phyloP scores from a whole-genome alignment of 2,329 filamentous ascomycete species.

The Lasiodiplodia sp. region DNA sequence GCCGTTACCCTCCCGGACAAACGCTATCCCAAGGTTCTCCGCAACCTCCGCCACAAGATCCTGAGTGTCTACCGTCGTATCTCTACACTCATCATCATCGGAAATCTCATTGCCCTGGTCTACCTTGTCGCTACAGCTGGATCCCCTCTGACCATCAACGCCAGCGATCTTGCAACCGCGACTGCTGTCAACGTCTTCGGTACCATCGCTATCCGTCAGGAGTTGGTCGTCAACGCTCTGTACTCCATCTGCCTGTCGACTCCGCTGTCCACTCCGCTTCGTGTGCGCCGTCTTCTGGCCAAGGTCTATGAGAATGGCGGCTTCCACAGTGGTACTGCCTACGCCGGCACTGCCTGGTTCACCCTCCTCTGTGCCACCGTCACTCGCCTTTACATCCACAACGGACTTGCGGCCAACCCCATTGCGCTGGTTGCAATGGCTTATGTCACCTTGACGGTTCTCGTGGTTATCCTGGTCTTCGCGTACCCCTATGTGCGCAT shows the following conservation, averaged over 20 bases:
- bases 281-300: constrained; percentile 36
- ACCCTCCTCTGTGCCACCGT: constrained; percentile 47
- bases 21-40: constrained; percentile 32
- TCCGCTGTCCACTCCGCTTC: constrained; percentile 39
- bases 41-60: constrained; percentile 30
- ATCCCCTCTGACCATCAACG: constrained; percentile 30
- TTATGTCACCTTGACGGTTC: constrained; percentile 35
- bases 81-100: constrained; percentile 51
- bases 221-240: constrained; percentile 42
- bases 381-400: constrained; percentile 36
- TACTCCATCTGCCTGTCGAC: constrained; percentile 42
- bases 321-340: constrained; percentile 43
- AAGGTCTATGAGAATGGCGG: constrained; percentile 45
- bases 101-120: constrained; percentile 44
- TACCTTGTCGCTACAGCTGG: constrained; percentile 30
- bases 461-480: constrained; percentile 39
- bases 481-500: constrained; percentile 38
- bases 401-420: constrained; percentile 29
- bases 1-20: constrained; percentile 27
- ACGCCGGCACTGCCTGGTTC: constrained; percentile 52
- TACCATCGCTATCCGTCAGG: constrained; percentile 42
- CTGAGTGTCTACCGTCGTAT: constrained; percentile 50
- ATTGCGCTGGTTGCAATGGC: constrained; percentile 35
- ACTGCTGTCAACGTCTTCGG: constrained; percentile 44
- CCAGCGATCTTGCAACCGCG: constrained; percentile 38